Conservation (phyloP, 257 asterid species). For the Fraxinus excelsior region DNA sequence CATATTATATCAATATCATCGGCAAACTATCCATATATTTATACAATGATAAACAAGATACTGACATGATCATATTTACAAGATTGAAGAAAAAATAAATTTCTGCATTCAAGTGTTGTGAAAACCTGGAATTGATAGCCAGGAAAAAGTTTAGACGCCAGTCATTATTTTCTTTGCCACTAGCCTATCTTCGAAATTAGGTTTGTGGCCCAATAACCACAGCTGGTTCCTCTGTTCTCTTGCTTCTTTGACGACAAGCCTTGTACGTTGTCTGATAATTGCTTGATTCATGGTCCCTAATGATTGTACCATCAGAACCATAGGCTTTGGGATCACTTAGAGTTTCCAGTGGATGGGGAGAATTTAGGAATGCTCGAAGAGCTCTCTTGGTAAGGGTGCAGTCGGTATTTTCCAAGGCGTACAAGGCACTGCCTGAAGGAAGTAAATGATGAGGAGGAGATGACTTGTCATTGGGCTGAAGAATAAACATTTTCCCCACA, state of each 20-base stretch:
- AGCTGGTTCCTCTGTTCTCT: constrained; percentile 59
- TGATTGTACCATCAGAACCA: constrained; percentile 76
- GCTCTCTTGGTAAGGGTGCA: constrained; percentile 44
- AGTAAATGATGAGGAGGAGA: constrained; percentile 81
- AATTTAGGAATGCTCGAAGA: constrained; percentile 59
- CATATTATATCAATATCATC: neutral
- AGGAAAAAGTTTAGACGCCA: constrained; percentile 34
- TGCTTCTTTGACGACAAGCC: constrained; percentile 39
- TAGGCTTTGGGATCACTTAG: constrained; percentile 80
- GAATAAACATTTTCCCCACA: constrained; percentile 75
- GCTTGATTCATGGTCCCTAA: constrained; percentile 83
- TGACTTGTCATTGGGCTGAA: constrained; percentile 78
- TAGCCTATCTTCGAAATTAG: constrained; percentile 30
- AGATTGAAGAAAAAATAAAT: neutral
- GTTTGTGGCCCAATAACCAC: constrained; percentile 61
- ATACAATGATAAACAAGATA: neutral
- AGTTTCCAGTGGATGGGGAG: constrained; percentile 88
- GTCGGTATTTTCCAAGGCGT: constrained; percentile 39
- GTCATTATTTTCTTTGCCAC: constrained; percentile 39
- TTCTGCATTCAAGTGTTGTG: neutral
- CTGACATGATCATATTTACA: neutral
- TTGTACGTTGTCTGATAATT: constrained; percentile 58
- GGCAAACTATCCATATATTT: neutral
- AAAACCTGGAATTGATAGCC: neutral
- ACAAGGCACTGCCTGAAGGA: constrained; percentile 64